These are phyloP conservation scores for Pilaira anomala DNA, from an alignment of 192 early-diverging fungal species.

Conservation along the genomic window DNA sequence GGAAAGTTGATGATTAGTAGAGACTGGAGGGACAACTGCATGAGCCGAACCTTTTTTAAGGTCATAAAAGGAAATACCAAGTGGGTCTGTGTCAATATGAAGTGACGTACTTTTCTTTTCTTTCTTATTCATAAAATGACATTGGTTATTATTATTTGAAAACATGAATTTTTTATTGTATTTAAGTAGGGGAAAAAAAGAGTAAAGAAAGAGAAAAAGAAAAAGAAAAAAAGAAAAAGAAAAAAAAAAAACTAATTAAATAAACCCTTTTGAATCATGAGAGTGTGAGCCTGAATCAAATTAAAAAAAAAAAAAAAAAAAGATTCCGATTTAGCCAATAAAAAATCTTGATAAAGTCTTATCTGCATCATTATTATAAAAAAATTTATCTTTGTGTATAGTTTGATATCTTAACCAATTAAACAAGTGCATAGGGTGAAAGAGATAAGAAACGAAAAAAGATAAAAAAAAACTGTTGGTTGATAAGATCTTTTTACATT, in stretches of 20 bases:
- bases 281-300: no score
- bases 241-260: constrained; percentile 7
- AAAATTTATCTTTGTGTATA: not conserved
- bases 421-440: not conserved
- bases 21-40: not conserved
- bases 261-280: not conserved
- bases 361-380: constrained; percentile 30
- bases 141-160: not conserved
- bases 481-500: constrained; percentile 6
- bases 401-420: constrained; percentile 16
- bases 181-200: not conserved
- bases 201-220: constrained; percentile 13
- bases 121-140: constrained; percentile 7
- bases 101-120: constrained; percentile 9
- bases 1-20: not conserved
- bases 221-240: constrained; percentile 20
- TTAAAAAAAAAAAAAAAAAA: not conserved
- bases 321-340: constrained; percentile 16
- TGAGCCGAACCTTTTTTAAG: not conserved
- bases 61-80: constrained; percentile 24
- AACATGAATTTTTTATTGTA: not conserved
- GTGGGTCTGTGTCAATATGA: constrained; percentile 28
- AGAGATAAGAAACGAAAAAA: not conserved
- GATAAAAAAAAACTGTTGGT: constrained; percentile 1
- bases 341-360: not conserved